These are phyloP conservation scores for Balansia obtecta DNA, from an alignment of 2,329 filamentous ascomycete genomes.

Conservation along the genomic window DNA sequence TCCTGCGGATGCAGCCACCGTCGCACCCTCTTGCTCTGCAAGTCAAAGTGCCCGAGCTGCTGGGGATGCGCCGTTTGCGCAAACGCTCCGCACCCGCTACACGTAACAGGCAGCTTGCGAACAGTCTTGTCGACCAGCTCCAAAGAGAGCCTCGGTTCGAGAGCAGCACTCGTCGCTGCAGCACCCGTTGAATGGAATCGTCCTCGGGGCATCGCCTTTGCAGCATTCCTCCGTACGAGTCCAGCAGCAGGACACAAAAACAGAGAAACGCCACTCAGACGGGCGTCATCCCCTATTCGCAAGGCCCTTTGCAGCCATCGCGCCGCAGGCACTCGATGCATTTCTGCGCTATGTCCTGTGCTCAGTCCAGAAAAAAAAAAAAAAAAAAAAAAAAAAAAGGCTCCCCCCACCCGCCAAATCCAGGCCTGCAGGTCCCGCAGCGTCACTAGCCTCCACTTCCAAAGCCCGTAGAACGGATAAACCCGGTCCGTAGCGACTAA, in stretches of 20 bases:
- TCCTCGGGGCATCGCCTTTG: slow-evolving; percentile 9
- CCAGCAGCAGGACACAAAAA: slow-evolving; percentile 35
- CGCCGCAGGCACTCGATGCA: slow-evolving; percentile 32
- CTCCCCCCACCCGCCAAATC: too few species aligned
- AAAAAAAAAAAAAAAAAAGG: slow-evolving; percentile 2
- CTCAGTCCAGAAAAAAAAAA: background rate
- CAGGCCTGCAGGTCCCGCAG: background rate
- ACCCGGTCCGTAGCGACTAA: slow-evolving; percentile 10
- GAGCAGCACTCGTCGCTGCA: slow-evolving; percentile 1
- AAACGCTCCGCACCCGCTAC: slow-evolving; percentile 53
- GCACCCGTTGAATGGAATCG: slow-evolving; percentile 16
- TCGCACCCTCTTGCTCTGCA: slow-evolving; percentile 37
- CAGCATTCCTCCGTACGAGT: slow-evolving; percentile 9
- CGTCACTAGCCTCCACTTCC: background rate
- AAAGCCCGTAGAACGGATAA: slow-evolving; percentile 9
- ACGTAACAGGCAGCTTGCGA: slow-evolving; percentile 39
- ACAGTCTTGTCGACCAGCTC: background rate
- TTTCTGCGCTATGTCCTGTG: slow-evolving; percentile 10
- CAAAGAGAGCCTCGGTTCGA: background rate
- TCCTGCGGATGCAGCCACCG: slow-evolving; percentile 26
- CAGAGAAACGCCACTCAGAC: slow-evolving; percentile 27
- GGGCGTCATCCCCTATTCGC: slow-evolving; percentile 26
- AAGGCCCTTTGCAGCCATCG: slow-evolving; percentile 31
- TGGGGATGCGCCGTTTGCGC: slow-evolving; percentile 40
- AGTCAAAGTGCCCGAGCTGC: slow-evolving; percentile 44